phyloP scores from a whole-genome alignment of 2,329 filamentous ascomycete genomes.

The Fusarium humuli region DNA sequence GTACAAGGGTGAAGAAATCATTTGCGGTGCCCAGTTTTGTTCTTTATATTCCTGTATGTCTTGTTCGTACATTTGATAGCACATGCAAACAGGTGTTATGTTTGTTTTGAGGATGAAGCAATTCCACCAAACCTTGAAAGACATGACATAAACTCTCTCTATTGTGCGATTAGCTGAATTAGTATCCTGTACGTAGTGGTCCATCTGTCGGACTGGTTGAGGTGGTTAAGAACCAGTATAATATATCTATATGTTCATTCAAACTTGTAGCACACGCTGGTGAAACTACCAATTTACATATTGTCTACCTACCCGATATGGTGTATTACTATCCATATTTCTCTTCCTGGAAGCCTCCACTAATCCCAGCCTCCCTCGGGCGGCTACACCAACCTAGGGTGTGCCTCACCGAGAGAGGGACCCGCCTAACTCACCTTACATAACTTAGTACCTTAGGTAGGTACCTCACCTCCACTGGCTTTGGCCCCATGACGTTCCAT shows the following conservation, averaged over 20 bases:
- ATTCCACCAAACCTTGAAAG: neutral
- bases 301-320: neutral
- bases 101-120: neutral
- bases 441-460: neutral
- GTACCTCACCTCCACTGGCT: slow-evolving; percentile 8
- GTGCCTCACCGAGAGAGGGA: slow-evolving; percentile 26
- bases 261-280: neutral
- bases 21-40: slow-evolving; percentile 1
- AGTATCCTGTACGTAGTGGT: neutral
- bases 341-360: no score
- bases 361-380: neutral
- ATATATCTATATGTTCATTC: neutral
- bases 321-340: neutral
- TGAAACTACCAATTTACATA: neutral
- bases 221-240: neutral
- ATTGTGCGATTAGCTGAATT: neutral
- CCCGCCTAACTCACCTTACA: neutral
- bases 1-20: neutral
- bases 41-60: neutral
- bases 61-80: neutral
- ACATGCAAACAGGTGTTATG: neutral
- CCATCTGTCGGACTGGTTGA: neutral
- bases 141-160: neutral
- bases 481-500: slow-evolving; percentile 43
- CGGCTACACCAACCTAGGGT: neutral